phyloP scores from a whole-genome alignment of 768 basidiomycete genomes.

The Phlegmacium glaucopus region DNA sequence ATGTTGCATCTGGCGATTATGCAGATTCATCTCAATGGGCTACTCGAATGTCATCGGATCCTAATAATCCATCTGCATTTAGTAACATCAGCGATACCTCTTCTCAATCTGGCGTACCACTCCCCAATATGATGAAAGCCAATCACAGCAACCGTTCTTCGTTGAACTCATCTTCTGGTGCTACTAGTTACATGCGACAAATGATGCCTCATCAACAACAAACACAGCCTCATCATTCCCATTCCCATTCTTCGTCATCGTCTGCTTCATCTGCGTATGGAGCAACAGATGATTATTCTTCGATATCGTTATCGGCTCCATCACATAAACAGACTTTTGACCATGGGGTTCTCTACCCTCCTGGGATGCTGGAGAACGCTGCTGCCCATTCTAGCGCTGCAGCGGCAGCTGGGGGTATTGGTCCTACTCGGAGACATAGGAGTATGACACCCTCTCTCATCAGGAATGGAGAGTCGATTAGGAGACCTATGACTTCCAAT shows the following conservation, averaged over 20 bases:
- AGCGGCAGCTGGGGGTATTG: conserved; percentile 37
- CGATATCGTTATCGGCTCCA: conserved; percentile 60
- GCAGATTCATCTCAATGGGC: conserved; percentile 38
- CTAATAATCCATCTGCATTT: conserved; percentile 39
- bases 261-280: conserved; percentile 28
- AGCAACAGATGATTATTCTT: conserved; percentile 31
- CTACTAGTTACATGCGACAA: conserved; percentile 17
- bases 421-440: conserved; percentile 66
- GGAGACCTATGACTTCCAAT: conserved; percentile 46
- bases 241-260: conserved; percentile 24
- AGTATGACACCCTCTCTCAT: conserved; percentile 73
- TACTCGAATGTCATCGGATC: conserved; percentile 12
- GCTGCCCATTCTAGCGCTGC: conserved; percentile 3
- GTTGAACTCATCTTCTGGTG: conserved; percentile 21
- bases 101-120: conserved; percentile 23
- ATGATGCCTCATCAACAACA: background rate
- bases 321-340: conserved; percentile 69
- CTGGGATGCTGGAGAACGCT: conserved; percentile 29
- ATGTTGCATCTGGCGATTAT: conserved; percentile 14
- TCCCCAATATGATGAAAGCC: conserved; percentile 9
- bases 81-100: conserved; percentile 36
- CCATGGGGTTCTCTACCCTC: conserved; percentile 47
- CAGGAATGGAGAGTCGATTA: conserved; percentile 47
- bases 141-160: conserved; percentile 25
- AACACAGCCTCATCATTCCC: conserved; percentile 14